Evolutionary conservation across 2,329 filamentous ascomycete genomes (phyloP).

Genomic region (Onygenales sp.): DNA sequence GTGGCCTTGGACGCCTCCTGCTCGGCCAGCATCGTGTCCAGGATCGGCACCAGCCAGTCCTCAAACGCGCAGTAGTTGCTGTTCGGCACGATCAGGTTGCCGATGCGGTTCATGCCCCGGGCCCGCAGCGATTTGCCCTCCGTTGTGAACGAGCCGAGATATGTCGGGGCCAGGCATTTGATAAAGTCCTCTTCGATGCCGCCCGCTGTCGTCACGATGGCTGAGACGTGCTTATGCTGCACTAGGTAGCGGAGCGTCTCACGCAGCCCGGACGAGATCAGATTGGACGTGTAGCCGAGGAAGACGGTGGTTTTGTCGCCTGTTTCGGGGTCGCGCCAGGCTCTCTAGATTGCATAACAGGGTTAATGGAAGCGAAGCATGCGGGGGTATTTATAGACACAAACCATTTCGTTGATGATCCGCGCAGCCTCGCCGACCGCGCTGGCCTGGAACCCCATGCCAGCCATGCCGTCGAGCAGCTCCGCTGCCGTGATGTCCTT

Average conservation of each 20-base stretch:
- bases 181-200: conserved; percentile 97
- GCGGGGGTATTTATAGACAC: conserved; percentile 5
- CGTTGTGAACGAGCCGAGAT: conserved; percentile 76
- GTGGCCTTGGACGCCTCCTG: conserved; percentile 66
- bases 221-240: conserved; percentile 83
- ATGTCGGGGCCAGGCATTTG: conserved; percentile 92
- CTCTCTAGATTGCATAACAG: conserved; percentile 44
- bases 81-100: conserved; percentile 91
- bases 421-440: conserved; percentile 77
- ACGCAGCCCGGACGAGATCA: conserved; percentile 90
- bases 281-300: conserved; percentile 92
- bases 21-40: conserved; percentile 89
- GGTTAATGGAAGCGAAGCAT: not conserved
- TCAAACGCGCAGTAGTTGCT: conserved; percentile 97
- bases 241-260: conserved; percentile 89
- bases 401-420: conserved; percentile 93
- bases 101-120: conserved; percentile 88
- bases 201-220: conserved; percentile 89
- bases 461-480: conserved; percentile 67
- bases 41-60: conserved; percentile 91
- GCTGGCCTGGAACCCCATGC: conserved; percentile 77
- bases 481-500: conserved; percentile 76
- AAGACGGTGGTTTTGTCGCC: conserved; percentile 82
- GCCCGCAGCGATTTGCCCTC: conserved; percentile 67
- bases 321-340: conserved; percentile 72